phyloP scores from a whole-genome alignment of 2,329 filamentous ascomycete genomes.

The Aspergillus nomiae region DNA sequence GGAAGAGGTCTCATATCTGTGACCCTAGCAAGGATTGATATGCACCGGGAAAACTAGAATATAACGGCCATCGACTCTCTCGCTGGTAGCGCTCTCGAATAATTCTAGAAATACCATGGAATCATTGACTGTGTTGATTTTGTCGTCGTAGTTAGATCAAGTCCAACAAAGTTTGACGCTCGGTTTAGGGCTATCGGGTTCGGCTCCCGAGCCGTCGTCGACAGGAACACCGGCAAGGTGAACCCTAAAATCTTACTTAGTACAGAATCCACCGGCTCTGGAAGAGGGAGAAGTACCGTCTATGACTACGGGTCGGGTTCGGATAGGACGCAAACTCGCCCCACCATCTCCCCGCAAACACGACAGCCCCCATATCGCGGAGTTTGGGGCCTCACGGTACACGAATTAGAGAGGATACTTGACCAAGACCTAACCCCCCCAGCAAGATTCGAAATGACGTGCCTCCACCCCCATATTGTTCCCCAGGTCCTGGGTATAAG shows the following conservation, averaged over 20 bases:
- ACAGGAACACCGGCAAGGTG: no score
- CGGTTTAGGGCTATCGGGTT: neutral
- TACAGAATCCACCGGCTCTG: no score
- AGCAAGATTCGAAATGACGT: neutral
- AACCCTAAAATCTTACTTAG: no score
- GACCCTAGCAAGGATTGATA: neutral
- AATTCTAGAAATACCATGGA: neutral
- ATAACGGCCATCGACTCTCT: accelerated
- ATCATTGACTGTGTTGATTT: neutral
- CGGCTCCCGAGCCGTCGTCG: neutral
- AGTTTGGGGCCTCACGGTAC: neutral
- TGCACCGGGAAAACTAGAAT: neutral
- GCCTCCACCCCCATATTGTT: neutral
- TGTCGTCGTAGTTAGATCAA: neutral
- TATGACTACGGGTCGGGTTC: no score
- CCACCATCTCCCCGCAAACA: neutral
- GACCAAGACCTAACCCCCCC: neutral
- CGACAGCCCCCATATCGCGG: neutral
- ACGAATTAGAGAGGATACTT: neutral
- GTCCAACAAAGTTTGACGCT: neutral
- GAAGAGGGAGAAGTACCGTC: no score
- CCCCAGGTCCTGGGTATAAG: neutral
- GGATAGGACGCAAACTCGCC: no score
- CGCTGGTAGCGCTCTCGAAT: no score
- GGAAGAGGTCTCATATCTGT: neutral